Evolutionary conservation across 306 rosid species (phyloP).

Genomic region (Sophora flavescens): DNA sequence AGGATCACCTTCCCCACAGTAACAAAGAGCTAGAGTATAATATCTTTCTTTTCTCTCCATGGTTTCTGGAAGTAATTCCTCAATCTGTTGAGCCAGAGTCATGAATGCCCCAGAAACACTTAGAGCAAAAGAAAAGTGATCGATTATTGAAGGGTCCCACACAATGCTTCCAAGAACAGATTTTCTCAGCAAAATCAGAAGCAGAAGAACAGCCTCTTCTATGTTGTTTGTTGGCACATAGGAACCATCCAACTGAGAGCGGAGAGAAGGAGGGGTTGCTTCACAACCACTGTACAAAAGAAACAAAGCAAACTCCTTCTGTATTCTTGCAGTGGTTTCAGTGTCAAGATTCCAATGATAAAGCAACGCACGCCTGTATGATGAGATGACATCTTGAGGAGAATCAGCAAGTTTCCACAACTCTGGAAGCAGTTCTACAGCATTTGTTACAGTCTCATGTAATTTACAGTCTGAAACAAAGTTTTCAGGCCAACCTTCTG

Average conservation of each 20-base stretch:
- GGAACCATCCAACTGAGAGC: constrained; percentile 80
- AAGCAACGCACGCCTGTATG: constrained; percentile 80
- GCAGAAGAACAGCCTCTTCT: constrained; percentile 90
- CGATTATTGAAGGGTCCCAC: constrained; percentile 83
- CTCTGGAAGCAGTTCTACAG: constrained; percentile 88
- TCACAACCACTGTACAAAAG: constrained; percentile 90
- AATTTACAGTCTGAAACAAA: constrained; percentile 73
- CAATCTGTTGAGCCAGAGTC: constrained; percentile 71
- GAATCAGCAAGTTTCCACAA: constrained; percentile 78
- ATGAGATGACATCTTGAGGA: constrained; percentile 73
- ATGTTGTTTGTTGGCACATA: constrained; percentile 86
- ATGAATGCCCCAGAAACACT: constrained; percentile 69
- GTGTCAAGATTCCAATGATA: constrained; percentile 75
- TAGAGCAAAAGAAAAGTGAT: constrained; percentile 87
- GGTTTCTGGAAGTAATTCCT: constrained; percentile 77
- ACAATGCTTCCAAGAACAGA: constrained; percentile 55
- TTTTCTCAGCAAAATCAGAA: constrained; percentile 70
- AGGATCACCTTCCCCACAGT: constrained; percentile 71
- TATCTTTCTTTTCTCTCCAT: constrained; percentile 67
- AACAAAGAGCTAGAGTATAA: constrained; percentile 76
- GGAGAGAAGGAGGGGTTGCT: constrained; percentile 81
- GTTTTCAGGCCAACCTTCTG: constrained; percentile 80
- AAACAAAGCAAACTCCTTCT: constrained; percentile 84
- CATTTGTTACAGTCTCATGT: constrained; percentile 67
- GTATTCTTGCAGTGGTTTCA: constrained; percentile 67